Percentiles rank a stretch among this genome's conserved stretches.
These are phyloP conservation scores for Clavispora fructus DNA, from an alignment of 805 yeast genomes.

Conservation along the genomic window DNA sequence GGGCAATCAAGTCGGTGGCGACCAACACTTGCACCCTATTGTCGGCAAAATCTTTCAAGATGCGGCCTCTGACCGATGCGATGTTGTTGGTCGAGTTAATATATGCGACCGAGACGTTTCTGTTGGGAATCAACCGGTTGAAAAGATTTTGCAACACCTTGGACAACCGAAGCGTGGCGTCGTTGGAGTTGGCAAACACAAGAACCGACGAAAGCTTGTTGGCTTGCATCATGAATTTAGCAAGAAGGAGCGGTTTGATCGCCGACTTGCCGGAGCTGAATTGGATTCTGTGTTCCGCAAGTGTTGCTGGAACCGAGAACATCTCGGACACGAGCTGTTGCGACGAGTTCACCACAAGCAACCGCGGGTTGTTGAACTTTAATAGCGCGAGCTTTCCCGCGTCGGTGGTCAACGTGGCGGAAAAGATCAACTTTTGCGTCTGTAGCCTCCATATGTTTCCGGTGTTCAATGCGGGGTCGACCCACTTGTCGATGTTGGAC, in stretches of 20 bases:
- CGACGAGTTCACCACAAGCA: slow-evolving; percentile 66
- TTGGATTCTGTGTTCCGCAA: slow-evolving; percentile 42
- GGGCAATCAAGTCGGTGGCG: slow-evolving; percentile 90
- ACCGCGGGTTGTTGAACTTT: slow-evolving; percentile 63
- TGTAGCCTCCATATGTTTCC: slow-evolving; percentile 30
- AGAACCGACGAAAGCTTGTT: slow-evolving; percentile 38
- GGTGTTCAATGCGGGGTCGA: slow-evolving; percentile 12
- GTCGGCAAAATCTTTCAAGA: slow-evolving; percentile 54
- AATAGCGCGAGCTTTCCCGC: slow-evolving; percentile 78
- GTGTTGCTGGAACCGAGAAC: slow-evolving; percentile 53
- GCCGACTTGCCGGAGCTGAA: slow-evolving; percentile 34
- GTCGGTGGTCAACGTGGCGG: slow-evolving; percentile 92
- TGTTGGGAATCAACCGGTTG: slow-evolving; percentile 12
- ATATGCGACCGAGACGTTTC: slow-evolving; percentile 25
- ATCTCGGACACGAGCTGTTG: slow-evolving; percentile 45
- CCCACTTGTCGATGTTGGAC: slow-evolving; percentile 23
- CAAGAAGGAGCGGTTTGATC: slow-evolving; percentile 70
- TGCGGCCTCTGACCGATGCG: slow-evolving; percentile 44
- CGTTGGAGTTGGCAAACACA: slow-evolving; percentile 75
- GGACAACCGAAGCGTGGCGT: slow-evolving; percentile 76
- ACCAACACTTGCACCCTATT: slow-evolving; percentile 52
- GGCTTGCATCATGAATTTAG: slow-evolving; percentile 43
- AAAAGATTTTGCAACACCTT: slow-evolving; percentile 48
- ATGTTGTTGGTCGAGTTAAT: slow-evolving; percentile 57
- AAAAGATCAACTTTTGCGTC: slow-evolving; percentile 67